Evolutionary conservation across 495 filamentous ascomycete species (phyloP).

Genomic region (Aspergillus panamensis): DNA sequence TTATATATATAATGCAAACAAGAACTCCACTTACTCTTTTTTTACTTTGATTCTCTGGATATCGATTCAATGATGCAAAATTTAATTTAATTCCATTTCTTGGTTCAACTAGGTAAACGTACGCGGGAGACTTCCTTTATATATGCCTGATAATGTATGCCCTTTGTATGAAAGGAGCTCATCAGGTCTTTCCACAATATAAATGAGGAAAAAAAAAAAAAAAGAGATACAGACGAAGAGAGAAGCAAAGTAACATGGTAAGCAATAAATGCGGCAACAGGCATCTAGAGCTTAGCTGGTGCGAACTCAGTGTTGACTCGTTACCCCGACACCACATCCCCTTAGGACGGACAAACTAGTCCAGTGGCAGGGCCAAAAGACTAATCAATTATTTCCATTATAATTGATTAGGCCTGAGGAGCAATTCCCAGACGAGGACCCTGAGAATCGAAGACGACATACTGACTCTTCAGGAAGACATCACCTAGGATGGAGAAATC

Average conservation of each 20-base stretch:
- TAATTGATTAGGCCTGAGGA: conserved; percentile 26
- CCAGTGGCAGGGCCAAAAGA: background rate
- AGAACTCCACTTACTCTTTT: background rate
- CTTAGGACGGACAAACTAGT: too few relatives aligned
- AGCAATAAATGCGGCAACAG: background rate
- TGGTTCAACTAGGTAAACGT: too few relatives aligned
- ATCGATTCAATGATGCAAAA: background rate
- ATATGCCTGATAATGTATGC: too few relatives aligned
- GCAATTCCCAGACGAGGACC: conserved; percentile 61
- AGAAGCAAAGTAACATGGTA: background rate
- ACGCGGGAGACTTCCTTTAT: too few relatives aligned
- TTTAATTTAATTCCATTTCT: too few relatives aligned
- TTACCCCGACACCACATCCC: too few relatives aligned
- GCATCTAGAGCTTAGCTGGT: too few relatives aligned
- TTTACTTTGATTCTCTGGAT: background rate
- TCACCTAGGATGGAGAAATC: conserved; percentile 72
- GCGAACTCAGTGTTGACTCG: too few relatives aligned
- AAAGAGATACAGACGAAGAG: background rate
- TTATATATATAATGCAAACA: background rate
- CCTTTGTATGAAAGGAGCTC: too few relatives aligned
- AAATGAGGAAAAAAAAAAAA: background rate
- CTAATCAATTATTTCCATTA: background rate
- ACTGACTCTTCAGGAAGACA: conserved; percentile 74
- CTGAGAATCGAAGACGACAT: conserved; percentile 67
- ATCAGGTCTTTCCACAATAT: too few relatives aligned